A percentile compares a stretch with the other conserved stretches of the same genome.
These are phyloP conservation scores for Dispira parvispora DNA, from an alignment of 192 early-diverging fungal species.

Conservation along the genomic window DNA sequence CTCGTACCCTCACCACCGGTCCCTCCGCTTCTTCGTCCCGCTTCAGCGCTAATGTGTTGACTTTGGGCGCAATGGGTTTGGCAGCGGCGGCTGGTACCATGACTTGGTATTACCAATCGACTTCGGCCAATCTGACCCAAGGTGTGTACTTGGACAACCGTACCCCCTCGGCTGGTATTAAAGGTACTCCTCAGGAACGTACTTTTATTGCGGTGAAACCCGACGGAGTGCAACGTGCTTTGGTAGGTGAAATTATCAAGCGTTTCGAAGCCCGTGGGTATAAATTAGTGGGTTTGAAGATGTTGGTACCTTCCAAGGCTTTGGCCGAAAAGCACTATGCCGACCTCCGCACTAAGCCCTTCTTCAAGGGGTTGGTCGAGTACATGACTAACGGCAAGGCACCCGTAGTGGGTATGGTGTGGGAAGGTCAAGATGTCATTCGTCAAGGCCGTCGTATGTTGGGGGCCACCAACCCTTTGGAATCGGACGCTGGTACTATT, in stretches of 20 bases:
- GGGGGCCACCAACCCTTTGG: constrained; percentile 84
- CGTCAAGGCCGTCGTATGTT: constrained; percentile 73
- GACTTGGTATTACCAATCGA: too few relatives aligned
- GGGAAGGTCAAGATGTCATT: constrained; percentile 78
- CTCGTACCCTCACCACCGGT: too few relatives aligned
- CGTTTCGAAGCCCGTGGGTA: constrained; percentile 82
- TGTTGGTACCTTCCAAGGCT: constrained; percentile 36
- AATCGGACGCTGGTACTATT: constrained; percentile 74
- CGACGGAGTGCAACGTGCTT: constrained; percentile 71
- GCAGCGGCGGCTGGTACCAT: too few relatives aligned
- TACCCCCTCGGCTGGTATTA: constrained; percentile 29
- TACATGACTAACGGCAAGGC: constrained; percentile 85
- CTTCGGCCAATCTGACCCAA: too few relatives aligned
- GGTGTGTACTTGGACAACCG: constrained; percentile 20
- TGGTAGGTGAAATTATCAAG: constrained; percentile 70
- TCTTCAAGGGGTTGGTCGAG: constrained; percentile 75
- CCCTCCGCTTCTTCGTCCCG: too few relatives aligned
- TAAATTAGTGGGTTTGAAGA: constrained; percentile 79
- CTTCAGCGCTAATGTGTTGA: too few relatives aligned
- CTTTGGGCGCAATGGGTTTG: too few relatives aligned
- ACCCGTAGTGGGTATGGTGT: constrained; percentile 68
- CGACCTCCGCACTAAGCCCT: constrained; percentile 68
- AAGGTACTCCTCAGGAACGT: constrained; percentile 45
- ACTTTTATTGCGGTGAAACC: constrained; percentile 70
- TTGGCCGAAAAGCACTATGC: constrained; percentile 78